Evolutionary conservation across 2,329 filamentous ascomycete species (phyloP), one percentile per base, ranked within the genome.

Genomic region (Talaromyces sp.): DNA sequence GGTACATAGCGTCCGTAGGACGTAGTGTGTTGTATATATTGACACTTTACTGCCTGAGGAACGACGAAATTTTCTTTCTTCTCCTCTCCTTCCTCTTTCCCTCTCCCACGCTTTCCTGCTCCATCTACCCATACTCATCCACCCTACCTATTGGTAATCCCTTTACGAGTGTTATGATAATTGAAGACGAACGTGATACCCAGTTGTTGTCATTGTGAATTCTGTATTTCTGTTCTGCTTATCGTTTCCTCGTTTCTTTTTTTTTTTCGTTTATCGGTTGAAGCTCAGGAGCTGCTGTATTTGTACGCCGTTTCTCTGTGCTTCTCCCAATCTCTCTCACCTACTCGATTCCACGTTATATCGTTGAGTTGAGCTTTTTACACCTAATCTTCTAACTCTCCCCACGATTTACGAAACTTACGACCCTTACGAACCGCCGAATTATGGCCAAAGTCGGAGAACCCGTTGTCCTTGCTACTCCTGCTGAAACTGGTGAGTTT

Each of bases 41-140:
- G 15, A 27, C 29, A 22, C n/a, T 53, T 59, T 40, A 31, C 38
- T 64, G 61, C 65, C 65, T 67, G 61, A 67, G 64, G 64, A 63
- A 40, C 22, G 56, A 61, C 47, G 53, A 58, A 49, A 36, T 56
- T 51, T 22, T 60, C 58, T 47, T 58, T 38, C 38, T 31, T 29
- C 13, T n/a, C 45, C 47, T 51, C 54, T 47, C 34, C 34, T 53
- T 49, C 27, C 31, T 38, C 29, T 27, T 38, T 58, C 22, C 54
- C n/a, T 56, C 29, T n/a, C 36, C 43, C 45, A 31, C 40, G n/a
- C n/a, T 43, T 31, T 27, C 25, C 43, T 54, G 36, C 51, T 59
- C 15, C 36, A 51, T 19, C 58, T 27, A 56, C 29, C 19, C 27
- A 19, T 53, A 27, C 27, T 53, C 49, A 11, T 51, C 1, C 27